Base-by-base conservation (phyloP, 1,284 basidiomycete genomes). In the Moniliophthora roreri region DNA sequence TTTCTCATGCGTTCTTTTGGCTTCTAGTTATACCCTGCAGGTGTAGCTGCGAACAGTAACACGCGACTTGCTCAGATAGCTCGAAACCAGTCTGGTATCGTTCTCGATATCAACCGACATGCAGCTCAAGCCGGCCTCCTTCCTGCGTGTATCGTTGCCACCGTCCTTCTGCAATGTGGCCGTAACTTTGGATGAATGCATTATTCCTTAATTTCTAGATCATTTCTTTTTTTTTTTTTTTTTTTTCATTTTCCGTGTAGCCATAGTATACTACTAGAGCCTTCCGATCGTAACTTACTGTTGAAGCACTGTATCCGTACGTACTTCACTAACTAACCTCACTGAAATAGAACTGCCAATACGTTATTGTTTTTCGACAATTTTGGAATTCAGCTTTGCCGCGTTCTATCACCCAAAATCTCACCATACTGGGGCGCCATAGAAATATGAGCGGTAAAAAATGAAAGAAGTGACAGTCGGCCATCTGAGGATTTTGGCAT, bases 61-160 rank as follows among this genome's bases (percentile, higher is more conserved):
- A 59, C 21, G 57, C 62, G 63, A 54, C 45, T 71, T 36, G 71
- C 63, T n/a, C 62, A 68, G 20, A 51, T 74, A 5, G 62, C 59
- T 1, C 64, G 56, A 45, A 59, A 45, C 3, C 49, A 58, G 7
- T 60, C 64, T 20, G 53, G 54, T 0, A 54, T 70, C 48, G 51
- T 56, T 3, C 65, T 74, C 11, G 67, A 74, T 37, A 49, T 73
- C 32, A 66, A 65, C 7, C 50, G 62, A 0, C 58, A 64, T 8
- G 70, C 69, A 1, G 56, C 73, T 26, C 60, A 66, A 39, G 58
- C 65, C 10, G 66, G 69, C 4, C 60, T 73, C 36, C 53, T 73
- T 7, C 60, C 70, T 9, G 50, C 52, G 4, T 59, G 59, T 23
- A 48, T 74, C 10, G 55, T 72, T 6, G 68, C 68, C 0, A 64